Conservation (phyloP, 306 rosid species). For the Vicia sativa region DNA sequence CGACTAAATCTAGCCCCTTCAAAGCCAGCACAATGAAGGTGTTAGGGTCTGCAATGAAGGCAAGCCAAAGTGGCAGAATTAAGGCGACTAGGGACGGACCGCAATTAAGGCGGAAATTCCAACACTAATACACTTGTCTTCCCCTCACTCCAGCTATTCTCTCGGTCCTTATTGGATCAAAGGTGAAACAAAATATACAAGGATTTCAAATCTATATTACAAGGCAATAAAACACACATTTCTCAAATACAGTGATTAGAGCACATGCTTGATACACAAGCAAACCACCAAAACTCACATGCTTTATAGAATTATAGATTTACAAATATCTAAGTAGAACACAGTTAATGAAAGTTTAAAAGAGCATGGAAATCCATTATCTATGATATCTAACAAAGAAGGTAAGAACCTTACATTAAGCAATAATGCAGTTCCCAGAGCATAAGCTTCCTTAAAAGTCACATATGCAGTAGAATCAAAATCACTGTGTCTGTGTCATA, state of each 20-base stretch:
- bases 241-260: neutral
- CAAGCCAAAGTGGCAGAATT: too few relatives aligned
- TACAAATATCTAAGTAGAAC: constrained; percentile 9
- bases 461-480: constrained; percentile 73
- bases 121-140: too few relatives aligned
- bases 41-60: too few relatives aligned
- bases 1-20: too few relatives aligned
- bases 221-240: neutral
- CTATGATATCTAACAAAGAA: constrained; percentile 31
- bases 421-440: constrained; percentile 84
- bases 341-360: neutral
- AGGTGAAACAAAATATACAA: neutral
- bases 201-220: neutral
- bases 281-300: neutral
- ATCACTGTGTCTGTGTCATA: constrained; percentile 62
- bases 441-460: constrained; percentile 84
- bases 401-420: constrained; percentile 63
- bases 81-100: too few relatives aligned
- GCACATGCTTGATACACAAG: neutral
- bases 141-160: too few relatives aligned
- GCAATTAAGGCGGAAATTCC: too few relatives aligned
- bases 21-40: too few relatives aligned
- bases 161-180: too few relatives aligned
- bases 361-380: constrained; percentile 1
- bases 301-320: neutral